Base-by-base conservation (phyloP, 148 eudicot species). In the Nepenthes gracilis region DNA sequence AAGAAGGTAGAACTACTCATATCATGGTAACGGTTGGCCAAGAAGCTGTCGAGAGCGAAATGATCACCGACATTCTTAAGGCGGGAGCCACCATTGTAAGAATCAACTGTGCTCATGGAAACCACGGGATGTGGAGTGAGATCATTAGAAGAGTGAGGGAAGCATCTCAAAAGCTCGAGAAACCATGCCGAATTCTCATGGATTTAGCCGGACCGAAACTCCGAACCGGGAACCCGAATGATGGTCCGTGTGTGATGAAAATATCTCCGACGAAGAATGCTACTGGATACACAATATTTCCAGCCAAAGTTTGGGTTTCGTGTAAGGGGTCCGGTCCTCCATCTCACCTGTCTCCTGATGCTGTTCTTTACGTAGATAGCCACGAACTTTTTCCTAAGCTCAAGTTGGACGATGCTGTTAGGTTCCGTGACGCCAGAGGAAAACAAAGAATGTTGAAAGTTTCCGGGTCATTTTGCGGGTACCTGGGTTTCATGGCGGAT, bases 131-230 rank as follows among this genome's bases (percentile, higher is more conserved):
- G 35, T 82, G 87, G 87, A 74, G 79, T 64, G 82, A 82, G 69
- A 78, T 82, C 33, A 79, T 82, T 49, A 58, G 60, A 40, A 78
- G 64, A 60, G 81, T 82, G 55, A 78, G 64, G 51, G 67, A 43
- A 43, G 70, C 68, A 47, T 78, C 83, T 54, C 81, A 79, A 43
- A 72, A 64, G 79, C 71, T 82, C 3, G 83, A 82, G 71, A 82
- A 66, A 38, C 87, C 81, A 12, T 82, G 83, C 72, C 71, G 77
- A 57, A 57, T 82, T 52, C 83, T 82, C 71, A 82, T 82, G 87
- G 87, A 82, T 71, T 72, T 82, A 67, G 87, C 83, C 35, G 87
- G 87, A 65, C 81, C 81, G 36, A 82, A 82, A 74, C 79, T 82
- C 32, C 76, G 83, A 57, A 82, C 87, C 4, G 83, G 70, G 57